Evolutionary conservation across 31 red algal species (phyloP), one percentile per base, ranked within the genome.

Genomic region (Porphyra umbilicalis): DNA sequence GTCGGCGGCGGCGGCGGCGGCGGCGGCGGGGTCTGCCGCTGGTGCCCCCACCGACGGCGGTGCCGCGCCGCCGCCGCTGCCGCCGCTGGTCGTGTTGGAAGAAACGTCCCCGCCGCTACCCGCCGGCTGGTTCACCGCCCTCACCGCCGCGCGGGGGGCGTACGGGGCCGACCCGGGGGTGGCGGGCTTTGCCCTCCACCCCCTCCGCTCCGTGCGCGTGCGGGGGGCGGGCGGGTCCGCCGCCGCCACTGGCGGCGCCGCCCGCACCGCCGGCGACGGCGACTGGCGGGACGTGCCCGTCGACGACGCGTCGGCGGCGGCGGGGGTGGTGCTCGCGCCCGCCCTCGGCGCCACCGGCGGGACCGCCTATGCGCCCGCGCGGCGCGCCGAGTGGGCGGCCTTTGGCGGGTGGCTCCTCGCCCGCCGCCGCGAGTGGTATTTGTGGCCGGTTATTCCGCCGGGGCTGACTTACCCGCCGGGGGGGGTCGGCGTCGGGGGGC

Each of bases 361-460:
- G 38, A 9, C 34, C 25, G 34, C 35, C 4, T 85, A 81, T 32
- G 71, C 82, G 31, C 85, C 91, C 33, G 83, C 82, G 0, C 68
- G 74, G 30, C 79, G 83, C 14, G 78, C 88, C 1, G 91, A 88
- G 6, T 93, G 91, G 91, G 79, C 79, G 30, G 40, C 77, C n/a
- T 93, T 93, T 79, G 82, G 81, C 35, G 44, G 46, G 8, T 93
- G 91, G 91, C 88, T 93, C 75, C 37, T 42, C 35, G 91, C 91
- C 9, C 91, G 85, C 76, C 81, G 91, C 29, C 67, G 82, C 39
- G 91, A 93, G 77, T 93, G 91, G 91, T 93, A 88, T 85, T 75
- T 88, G 38, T 93, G 91, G 91, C 91, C 91, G 10, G 81, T 68
- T 35, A 83, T 93, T 29, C 57, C 57, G 57, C 57, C 57, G 2